Evolutionary conservation across 371 early-diverging fungal species (phyloP).

Genomic region (Spraguea lophii): DNA sequence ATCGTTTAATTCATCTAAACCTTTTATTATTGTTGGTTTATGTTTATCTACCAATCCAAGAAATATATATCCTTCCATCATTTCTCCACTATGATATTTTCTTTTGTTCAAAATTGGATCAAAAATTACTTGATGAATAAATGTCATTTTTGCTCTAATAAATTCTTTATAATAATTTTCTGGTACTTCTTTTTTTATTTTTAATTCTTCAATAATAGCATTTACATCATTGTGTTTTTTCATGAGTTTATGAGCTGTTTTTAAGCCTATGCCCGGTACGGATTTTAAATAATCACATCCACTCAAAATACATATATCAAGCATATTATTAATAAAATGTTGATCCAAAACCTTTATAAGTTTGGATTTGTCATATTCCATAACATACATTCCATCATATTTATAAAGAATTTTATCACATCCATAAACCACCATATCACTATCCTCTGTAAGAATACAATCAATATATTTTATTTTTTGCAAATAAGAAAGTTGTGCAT

Average conservation of each 20-base stretch:
- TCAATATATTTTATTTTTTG: slow-evolving; percentile 52
- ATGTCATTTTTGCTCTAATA: slow-evolving; percentile 32
- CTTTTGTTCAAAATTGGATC: slow-evolving; percentile 30
- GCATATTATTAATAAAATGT: slow-evolving; percentile 47
- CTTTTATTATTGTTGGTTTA: too few relatives aligned
- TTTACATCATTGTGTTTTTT: slow-evolving; percentile 31
- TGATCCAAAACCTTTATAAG: slow-evolving; percentile 16
- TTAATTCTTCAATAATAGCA: slow-evolving; percentile 13
- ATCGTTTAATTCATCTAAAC: too few relatives aligned
- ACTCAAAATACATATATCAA: slow-evolving; percentile 70
- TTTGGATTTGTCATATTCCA: slow-evolving; percentile 23
- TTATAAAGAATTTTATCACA: slow-evolving; percentile 48
- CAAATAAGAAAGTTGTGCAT: slow-evolving; percentile 76
- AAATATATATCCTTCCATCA: too few relatives aligned
- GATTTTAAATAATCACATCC: slow-evolving; percentile 82
- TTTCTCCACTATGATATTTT: slow-evolving; percentile 11
- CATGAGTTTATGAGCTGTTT: slow-evolving; percentile 55
- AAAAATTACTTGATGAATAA: slow-evolving; percentile 42
- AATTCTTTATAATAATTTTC: slow-evolving; percentile 28
- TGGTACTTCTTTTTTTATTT: slow-evolving; percentile 13
- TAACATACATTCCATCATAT: slow-evolving; percentile 23
- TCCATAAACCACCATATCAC: slow-evolving; percentile 80
- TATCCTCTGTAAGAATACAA: slow-evolving; percentile 79
- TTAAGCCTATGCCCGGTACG: slow-evolving; percentile 63
- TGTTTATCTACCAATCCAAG: too few relatives aligned